Evolutionary conservation across 1,284 basidiomycete genomes (phyloP), one percentile per base, ranked within the genome.

Genomic region (Puccinia triticina): DNA sequence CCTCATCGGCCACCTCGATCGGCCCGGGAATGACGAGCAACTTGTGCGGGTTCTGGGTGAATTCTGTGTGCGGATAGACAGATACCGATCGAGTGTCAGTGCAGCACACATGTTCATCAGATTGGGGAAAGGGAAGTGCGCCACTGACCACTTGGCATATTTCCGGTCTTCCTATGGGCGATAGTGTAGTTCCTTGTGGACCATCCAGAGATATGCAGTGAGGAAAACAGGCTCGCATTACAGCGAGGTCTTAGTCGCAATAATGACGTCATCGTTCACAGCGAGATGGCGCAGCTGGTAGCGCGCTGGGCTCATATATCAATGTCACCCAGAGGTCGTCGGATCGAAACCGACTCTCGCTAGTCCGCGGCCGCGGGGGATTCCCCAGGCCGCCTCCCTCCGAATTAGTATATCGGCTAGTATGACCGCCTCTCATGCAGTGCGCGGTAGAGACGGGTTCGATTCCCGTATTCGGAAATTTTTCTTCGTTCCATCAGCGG

Each of bases 1-100:
- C 93, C 86, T 94, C 93, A 87, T 95, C 92, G 64, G 92, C 87
- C 84, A 93, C 89, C 87, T 94, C 93, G 85, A 94, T 93, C 55
- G 93, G 93, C 23, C 93, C 93, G 67, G 93, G 93, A 84, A 94
- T 93, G 83, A 87, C 85, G 76, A 88, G 85, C 59, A 88, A 84
- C 84, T 84, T 84, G 77, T 85, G 84, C 14, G 81, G 77, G 61
- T 81, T 82, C 61, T 85, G 84, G 10, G 37, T 83, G 77, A 84
- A 85, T 32, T 81, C 69, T 73, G 69, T 14, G 34, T 23, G n/a
- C 4, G 64, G 29, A 74, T 48, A 48, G 18, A 73, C 11, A 53
- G 48, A 53, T 12, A 4, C 4, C 7, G 40, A 43, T 43, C 7
- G 40, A 4, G 4, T 43, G 40, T 43, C 40, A 43, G 12, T 12